Conservation (phyloP, 192 early-diverging fungal genomes). For the Podila epigama region DNA sequence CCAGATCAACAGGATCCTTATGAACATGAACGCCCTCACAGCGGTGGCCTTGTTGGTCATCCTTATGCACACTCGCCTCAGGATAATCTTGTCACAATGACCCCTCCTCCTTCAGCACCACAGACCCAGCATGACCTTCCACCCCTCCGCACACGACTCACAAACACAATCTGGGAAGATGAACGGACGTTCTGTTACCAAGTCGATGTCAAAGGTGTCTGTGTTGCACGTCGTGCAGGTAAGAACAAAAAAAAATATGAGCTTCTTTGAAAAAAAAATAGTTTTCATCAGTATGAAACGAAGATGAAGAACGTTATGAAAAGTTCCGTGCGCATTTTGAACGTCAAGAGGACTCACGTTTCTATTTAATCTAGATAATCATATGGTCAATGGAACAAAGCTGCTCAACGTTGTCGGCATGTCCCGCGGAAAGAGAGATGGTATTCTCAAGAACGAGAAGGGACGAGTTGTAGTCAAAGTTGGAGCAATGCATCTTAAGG, state of each 20-base stretch:
- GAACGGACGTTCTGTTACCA: slow-evolving; percentile 82
- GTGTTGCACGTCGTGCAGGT: slow-evolving; percentile 78
- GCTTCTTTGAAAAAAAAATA: too few relatives aligned
- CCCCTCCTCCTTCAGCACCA: slow-evolving; percentile 36
- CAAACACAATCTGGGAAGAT: slow-evolving; percentile 86
- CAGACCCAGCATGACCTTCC: slow-evolving; percentile 36
- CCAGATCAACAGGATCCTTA: slow-evolving; percentile 34
- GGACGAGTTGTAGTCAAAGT: slow-evolving; percentile 86
- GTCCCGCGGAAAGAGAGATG: slow-evolving; percentile 87
- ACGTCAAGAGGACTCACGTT: background rate
- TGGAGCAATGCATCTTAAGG: slow-evolving; percentile 87
- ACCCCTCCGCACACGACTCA: slow-evolving; percentile 59
- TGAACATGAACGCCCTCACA: slow-evolving; percentile 31
- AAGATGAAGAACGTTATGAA: too few relatives aligned
- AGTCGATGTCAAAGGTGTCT: slow-evolving; percentile 82
- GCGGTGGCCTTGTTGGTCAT: slow-evolving; percentile 40
- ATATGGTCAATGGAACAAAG: slow-evolving; percentile 90
- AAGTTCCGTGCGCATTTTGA: too few relatives aligned
- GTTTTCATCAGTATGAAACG: background rate
- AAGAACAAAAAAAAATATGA: slow-evolving; percentile 5
- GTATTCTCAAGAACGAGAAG: slow-evolving; percentile 88
- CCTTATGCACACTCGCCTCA: slow-evolving; percentile 25
- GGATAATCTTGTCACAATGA: slow-evolving; percentile 25
- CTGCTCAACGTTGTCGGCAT: slow-evolving; percentile 87
- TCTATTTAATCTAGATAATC: slow-evolving; percentile 65